These are phyloP conservation scores for Aspergillus chevalieri DNA, from an alignment of 2,329 filamentous ascomycete genomes.

Conservation along the genomic window DNA sequence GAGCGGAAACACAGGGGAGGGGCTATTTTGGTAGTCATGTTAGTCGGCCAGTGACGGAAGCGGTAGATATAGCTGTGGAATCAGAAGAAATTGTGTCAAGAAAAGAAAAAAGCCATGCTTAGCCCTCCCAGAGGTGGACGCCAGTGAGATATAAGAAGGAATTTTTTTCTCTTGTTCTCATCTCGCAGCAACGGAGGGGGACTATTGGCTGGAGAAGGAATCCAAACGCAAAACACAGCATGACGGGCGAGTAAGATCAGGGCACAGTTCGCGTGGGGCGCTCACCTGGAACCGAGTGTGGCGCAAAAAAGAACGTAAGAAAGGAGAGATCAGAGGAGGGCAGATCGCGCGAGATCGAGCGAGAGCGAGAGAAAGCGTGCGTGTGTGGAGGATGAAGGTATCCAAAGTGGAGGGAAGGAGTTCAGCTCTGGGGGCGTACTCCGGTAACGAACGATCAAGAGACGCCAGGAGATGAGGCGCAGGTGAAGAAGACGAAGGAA, in stretches of 20 bases:
- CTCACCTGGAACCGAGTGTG: constrained; percentile 37
- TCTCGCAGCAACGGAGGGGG: constrained; percentile 2
- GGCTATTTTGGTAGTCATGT: constrained; percentile 33
- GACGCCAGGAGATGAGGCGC: constrained; percentile 6
- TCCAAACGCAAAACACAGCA: constrained; percentile 6
- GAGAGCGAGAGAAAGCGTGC: constrained; percentile 10
- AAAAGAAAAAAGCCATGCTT: not conserved
- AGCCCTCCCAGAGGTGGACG: not conserved
- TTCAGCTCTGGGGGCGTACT: constrained; percentile 25
- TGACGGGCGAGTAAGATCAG: constrained; percentile 7
- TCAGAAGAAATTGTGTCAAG: not conserved
- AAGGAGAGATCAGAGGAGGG: not conserved
- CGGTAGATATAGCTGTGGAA: constrained; percentile 1
- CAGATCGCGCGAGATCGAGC: not conserved
- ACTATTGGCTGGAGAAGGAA: constrained; percentile 8
- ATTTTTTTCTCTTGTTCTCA: not conserved
- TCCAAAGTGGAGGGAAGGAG: constrained; percentile 5
- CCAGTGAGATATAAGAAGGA: constrained; percentile 3
- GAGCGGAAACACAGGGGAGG: constrained; percentile 22
- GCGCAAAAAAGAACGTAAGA: constrained; percentile 30
- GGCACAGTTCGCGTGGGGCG: constrained; percentile 30
- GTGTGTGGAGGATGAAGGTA: not conserved
- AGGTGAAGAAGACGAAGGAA: constrained; percentile 6
- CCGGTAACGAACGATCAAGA: constrained; percentile 2
- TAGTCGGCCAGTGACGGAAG: constrained; percentile 15